These are phyloP conservation scores for Colletotrichum gloeosporioides DNA, from an alignment of 2,329 filamentous ascomycete species.

Conservation along the genomic window DNA sequence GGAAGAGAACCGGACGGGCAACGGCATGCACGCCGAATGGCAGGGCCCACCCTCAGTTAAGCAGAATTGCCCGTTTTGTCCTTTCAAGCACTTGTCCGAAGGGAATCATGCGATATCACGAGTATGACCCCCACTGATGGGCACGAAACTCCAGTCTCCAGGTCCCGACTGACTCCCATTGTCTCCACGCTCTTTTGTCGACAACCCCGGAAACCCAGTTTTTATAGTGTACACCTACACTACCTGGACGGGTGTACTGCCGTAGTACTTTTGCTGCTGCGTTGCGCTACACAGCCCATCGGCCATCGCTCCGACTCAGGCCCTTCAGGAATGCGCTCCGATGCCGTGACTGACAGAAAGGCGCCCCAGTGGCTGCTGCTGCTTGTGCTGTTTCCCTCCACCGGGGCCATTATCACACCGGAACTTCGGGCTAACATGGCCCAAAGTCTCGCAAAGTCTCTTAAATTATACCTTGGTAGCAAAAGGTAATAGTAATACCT, in stretches of 20 bases:
- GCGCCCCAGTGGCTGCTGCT: background rate
- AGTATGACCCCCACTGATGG: background rate
- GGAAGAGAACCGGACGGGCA: slow-evolving; percentile 16
- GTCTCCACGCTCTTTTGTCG: background rate
- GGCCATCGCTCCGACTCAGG: background rate
- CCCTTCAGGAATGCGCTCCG: background rate
- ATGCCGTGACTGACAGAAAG: background rate
- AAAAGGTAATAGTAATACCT: background rate
- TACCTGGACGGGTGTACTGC: background rate
- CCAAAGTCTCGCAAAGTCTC: background rate
- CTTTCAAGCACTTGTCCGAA: background rate
- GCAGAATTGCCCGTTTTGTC: background rate
- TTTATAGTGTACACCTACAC: background rate
- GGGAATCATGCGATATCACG: background rate
- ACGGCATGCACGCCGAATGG: slow-evolving; percentile 4
- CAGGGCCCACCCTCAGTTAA: background rate
- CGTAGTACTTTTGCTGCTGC: background rate
- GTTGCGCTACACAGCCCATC: background rate
- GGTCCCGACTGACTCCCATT: background rate
- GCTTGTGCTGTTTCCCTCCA: background rate
- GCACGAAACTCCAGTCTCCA: background rate
- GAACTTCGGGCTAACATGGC: background rate
- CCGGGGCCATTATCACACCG: background rate
- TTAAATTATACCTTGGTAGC: background rate
- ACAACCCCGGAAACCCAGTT: background rate